Conservation (phyloP, 805 yeast genomes). For the Schwanniomyces yamadae region DNA sequence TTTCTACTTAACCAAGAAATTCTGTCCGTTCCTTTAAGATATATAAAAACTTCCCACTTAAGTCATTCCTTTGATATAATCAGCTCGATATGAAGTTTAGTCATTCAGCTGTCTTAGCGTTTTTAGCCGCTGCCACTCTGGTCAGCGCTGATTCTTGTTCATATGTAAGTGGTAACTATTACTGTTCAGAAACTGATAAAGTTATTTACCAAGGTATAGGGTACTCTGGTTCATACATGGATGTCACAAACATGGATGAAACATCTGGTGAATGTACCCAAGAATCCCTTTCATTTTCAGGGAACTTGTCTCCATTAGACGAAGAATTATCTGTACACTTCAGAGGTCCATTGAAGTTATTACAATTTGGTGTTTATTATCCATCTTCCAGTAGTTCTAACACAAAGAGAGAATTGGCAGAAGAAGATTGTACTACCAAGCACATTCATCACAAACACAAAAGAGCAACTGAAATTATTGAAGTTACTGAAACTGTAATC, state of each 20-base stretch:
- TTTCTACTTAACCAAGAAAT: constrained; percentile 7
- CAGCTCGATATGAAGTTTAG: constrained; percentile 21
- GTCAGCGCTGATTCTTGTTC: constrained; percentile 37
- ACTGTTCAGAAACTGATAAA: constrained; percentile 71
- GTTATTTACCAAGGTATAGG: constrained; percentile 74
- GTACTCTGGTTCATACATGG: constrained; percentile 77
- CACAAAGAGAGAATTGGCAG: constrained; percentile 43
- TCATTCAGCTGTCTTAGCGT: constrained; percentile 20
- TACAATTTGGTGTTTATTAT: constrained; percentile 87
- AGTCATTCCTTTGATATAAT: constrained; percentile 9
- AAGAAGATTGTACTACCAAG: constrained; percentile 48
- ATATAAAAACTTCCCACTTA: constrained; percentile 5
- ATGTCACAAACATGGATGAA: constrained; percentile 78
- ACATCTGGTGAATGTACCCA: constrained; percentile 69
- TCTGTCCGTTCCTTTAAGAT: constrained; percentile 9
- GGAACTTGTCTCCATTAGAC: constrained; percentile 74
- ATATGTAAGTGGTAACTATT: constrained; percentile 71
- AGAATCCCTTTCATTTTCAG: constrained; percentile 56
- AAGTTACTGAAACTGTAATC: constrained; percentile 76
- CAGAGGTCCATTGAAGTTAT: constrained; percentile 82
- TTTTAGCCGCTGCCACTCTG: constrained; percentile 18
- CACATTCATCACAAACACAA: constrained; percentile 51
- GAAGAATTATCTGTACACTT: constrained; percentile 87
- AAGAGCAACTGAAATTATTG: constrained; percentile 63
- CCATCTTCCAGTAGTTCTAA: constrained; percentile 49